Conservation (phyloP, 768 basidiomycete species). For the Mycena chlorophos region DNA sequence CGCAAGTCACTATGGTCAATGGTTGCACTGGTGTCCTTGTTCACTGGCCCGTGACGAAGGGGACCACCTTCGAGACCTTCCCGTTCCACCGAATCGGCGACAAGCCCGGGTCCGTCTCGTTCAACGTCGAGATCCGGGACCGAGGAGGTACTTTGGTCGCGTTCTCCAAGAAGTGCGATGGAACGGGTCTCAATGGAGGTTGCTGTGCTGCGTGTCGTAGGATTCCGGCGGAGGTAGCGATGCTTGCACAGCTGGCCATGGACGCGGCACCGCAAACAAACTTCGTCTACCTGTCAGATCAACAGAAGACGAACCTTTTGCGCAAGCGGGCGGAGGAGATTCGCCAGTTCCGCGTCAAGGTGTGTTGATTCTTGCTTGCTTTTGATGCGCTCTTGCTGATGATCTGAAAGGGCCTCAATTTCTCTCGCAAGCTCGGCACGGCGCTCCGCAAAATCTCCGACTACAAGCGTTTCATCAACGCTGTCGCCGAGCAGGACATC, state of each 20-base stretch:
- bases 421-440: not conserved
- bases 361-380: not conserved
- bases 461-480: conserved; percentile 8
- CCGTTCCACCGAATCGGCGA: conserved; percentile 7
- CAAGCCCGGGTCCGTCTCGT: not conserved
- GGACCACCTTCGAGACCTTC: conserved; percentile 7
- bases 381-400: not conserved
- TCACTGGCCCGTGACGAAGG: conserved; percentile 4
- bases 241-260: conserved; percentile 1
- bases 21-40: conserved; percentile 1
- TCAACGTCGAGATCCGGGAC: conserved; percentile 7
- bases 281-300: not conserved
- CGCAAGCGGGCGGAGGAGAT: conserved; percentile 4
- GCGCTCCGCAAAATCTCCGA: not conserved
- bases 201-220: not conserved
- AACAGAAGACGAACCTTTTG: not conserved
- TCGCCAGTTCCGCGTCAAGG: not conserved
- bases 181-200: not conserved
- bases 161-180: conserved; percentile 2
- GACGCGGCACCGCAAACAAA: not conserved
- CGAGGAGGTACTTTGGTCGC: not conserved
- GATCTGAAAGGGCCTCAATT: not conserved
- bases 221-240: not conserved
- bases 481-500: conserved; percentile 1
- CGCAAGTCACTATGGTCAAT: not conserved